Base-by-base conservation (phyloP, 306 rosid genomes). In the Pterocarpus santalinus region DNA sequence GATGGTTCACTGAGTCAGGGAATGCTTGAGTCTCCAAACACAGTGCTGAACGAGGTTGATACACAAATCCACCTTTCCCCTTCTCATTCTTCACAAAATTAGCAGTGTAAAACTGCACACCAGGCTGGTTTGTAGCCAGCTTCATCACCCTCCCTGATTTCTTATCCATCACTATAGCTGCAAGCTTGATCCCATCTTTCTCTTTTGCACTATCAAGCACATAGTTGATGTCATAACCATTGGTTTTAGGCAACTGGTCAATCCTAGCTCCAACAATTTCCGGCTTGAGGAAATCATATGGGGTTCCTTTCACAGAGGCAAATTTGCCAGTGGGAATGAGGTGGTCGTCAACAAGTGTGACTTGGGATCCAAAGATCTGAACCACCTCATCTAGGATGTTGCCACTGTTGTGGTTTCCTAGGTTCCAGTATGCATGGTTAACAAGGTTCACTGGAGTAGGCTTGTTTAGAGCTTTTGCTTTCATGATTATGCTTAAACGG, bases 21-120 rank as follows among this genome's bases (percentile, higher is more conserved):
- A 87, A 94, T 3, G 86, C 90, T 64, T 87, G 98, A 64, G 90
- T 90, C 87, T 94, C 97, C 88, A 94, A 82, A 73, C 95, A 90
- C 2, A 94, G 69, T 2, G 82, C 95, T 0, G 81, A 80, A 35
- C 83, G 89, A 12, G 87, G 80, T 57, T 94, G 80, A 65, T 94
- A 94, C 34, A 90, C 87, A 73, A 47, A 71, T 7, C 94, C 90
- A 1, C 80, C 82, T 83, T 92, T 90, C 1, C 97, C 94, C 65
- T 84, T 87, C 80, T 80, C 81, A 44, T 91, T 69, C 87, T 85
- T 71, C 7, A 92, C 55, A 39, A 2, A 64, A 71, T 84, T 85
- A 14, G 85, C 80, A 0, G 92, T 87, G 64, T 80, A 90, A 56
- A 88, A 84, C 81, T 92, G 92, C 86, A 92, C n/a, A 1, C 92